These are phyloP conservation scores for Crithidia expoeki DNA, from an alignment of 208 protist genomes.

Conservation along the genomic window DNA sequence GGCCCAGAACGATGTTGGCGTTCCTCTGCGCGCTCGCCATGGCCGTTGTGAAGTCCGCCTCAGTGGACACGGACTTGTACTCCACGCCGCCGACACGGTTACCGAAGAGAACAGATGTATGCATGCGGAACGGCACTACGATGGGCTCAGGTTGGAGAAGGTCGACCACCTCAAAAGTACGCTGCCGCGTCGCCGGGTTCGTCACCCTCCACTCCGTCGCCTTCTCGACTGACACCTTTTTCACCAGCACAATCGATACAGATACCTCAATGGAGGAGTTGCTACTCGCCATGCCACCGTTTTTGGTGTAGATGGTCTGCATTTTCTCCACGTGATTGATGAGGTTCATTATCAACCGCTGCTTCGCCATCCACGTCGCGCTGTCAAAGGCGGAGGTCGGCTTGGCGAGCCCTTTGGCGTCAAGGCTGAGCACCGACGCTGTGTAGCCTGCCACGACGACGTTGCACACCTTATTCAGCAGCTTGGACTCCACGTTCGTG, in stretches of 20 bases:
- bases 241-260: constrained; percentile 32
- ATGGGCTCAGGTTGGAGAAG: constrained; percentile 32
- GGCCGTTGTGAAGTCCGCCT: constrained; percentile 31
- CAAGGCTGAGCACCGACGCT: constrained; percentile 40
- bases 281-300: background rate
- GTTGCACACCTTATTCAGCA: constrained; percentile 32
- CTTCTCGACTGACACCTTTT: constrained; percentile 17
- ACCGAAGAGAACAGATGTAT: constrained; percentile 33
- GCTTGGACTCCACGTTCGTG: constrained; percentile 33
- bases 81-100: constrained; percentile 33
- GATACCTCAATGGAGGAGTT: constrained; percentile 20
- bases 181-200: constrained; percentile 11
- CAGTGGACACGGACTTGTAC: constrained; percentile 27
- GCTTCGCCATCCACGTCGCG: constrained; percentile 42
- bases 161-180: constrained; percentile 39
- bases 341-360: constrained; percentile 29
- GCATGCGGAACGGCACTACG: constrained; percentile 20
- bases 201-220: constrained; percentile 20
- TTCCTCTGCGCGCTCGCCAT: constrained; percentile 39
- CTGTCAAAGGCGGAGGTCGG: constrained; percentile 35
- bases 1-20: constrained; percentile 23
- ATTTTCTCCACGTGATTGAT: constrained; percentile 18
- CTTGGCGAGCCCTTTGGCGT: constrained; percentile 23
- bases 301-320: constrained; percentile 20
- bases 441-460: constrained; percentile 35